Conservation (phyloP, 495 filamentous ascomycete species). For the Annulohypoxylon moriforme region DNA sequence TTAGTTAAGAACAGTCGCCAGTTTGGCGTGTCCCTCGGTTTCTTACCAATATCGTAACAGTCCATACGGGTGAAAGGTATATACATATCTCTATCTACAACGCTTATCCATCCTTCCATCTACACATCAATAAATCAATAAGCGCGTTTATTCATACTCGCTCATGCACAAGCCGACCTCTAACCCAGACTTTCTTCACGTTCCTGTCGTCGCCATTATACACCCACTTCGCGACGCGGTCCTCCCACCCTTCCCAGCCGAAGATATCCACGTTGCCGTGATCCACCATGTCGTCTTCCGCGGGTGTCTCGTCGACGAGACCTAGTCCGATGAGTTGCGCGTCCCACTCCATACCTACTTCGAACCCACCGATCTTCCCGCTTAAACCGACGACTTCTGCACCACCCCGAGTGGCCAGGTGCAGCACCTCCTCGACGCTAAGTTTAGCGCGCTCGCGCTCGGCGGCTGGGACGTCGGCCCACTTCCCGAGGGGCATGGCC, state of each 20-base stretch:
- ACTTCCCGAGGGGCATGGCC: constrained; percentile 60
- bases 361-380: constrained; percentile 77
- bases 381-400: constrained; percentile 79
- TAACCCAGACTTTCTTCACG: constrained; percentile 82
- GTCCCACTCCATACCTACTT: constrained; percentile 90
- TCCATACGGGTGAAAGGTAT: background rate
- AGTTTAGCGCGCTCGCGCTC: constrained; percentile 64
- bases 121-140: background rate
- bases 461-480: constrained; percentile 38
- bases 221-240: constrained; percentile 87
- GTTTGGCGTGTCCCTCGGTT: background rate
- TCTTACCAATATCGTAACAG: background rate
- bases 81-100: background rate
- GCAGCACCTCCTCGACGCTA: constrained; percentile 86
- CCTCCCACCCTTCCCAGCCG: constrained; percentile 83
- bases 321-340: constrained; percentile 79
- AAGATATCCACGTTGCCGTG: constrained; percentile 79
- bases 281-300: constrained; percentile 44
- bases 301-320: constrained; percentile 49
- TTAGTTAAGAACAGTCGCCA: background rate
- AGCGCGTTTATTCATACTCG: constrained; percentile 43
- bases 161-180: constrained; percentile 78
- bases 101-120: background rate
- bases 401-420: constrained; percentile 83
- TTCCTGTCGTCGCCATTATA: constrained; percentile 90